Percentiles rank a stretch among this genome's conserved stretches.
These are phyloP conservation scores for Puccinellia tenuiflora DNA, from an alignment of 176 grass and related monocot species.

Conservation along the genomic window DNA sequence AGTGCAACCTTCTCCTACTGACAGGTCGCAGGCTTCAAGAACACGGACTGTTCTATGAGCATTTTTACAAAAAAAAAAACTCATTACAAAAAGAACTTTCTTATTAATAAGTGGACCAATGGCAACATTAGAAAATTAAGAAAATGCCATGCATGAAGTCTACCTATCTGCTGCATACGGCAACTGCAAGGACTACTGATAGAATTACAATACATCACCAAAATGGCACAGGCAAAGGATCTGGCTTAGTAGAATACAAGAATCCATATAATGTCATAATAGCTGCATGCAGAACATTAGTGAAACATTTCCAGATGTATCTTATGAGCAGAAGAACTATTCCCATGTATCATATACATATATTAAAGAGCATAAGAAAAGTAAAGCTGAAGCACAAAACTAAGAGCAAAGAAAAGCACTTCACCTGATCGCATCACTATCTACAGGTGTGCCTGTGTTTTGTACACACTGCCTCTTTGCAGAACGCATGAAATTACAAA, in stretches of 20 bases:
- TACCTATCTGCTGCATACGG: not conserved
- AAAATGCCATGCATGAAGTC: slow-evolving; percentile 8
- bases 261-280: not conserved
- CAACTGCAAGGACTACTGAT: not conserved
- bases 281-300: not conserved
- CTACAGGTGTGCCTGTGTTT: slow-evolving; percentile 20
- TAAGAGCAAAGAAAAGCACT: slow-evolving; percentile 4
- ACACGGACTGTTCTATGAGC: not conserved
- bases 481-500: slow-evolving; percentile 62
- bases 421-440: slow-evolving; percentile 62
- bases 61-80: not conserved
- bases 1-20: not conserved
- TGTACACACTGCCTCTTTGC: slow-evolving; percentile 50
- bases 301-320: not conserved
- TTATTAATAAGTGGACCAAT: slow-evolving; percentile 4
- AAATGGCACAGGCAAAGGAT: not conserved
- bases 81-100: not conserved
- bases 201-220: not conserved
- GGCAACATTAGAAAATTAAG: not conserved
- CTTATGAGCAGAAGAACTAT: not conserved
- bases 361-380: slow-evolving; percentile 2
- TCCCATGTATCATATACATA: not conserved
- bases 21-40: not conserved
- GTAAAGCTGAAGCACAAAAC: slow-evolving; percentile 12
- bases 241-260: not conserved